These are phyloP conservation scores for Epichloe sylvatica DNA, from an alignment of 2,329 filamentous ascomycete genomes.

Conservation along the genomic window DNA sequence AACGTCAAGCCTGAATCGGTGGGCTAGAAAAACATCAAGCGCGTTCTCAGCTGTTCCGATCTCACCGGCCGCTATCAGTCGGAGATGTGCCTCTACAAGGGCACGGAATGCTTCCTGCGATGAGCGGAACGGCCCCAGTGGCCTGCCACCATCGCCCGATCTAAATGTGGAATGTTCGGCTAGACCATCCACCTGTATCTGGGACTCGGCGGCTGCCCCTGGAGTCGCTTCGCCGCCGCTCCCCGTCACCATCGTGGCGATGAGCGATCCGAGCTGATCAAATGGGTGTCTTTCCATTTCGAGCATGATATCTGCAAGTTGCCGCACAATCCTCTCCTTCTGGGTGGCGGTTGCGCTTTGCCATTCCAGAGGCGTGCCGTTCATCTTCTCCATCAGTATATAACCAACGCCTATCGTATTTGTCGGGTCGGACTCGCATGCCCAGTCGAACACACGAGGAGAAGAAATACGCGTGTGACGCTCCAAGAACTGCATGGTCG, in stretches of 20 bases:
- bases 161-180: neutral
- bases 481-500: slow-evolving; percentile 13
- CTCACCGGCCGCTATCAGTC: slow-evolving; percentile 10
- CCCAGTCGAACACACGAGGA: slow-evolving; percentile 21
- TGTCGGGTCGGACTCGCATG: slow-evolving; percentile 15
- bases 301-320: slow-evolving; percentile 18
- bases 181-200: neutral
- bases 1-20: neutral
- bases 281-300: slow-evolving; percentile 21
- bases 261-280: slow-evolving; percentile 14
- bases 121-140: slow-evolving; percentile 13
- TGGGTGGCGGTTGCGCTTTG: slow-evolving; percentile 13
- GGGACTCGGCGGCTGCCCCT: neutral
- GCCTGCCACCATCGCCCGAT: slow-evolving; percentile 1
- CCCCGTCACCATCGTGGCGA: neutral
- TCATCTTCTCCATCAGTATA: slow-evolving; percentile 28
- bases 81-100: slow-evolving; percentile 11
- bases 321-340: slow-evolving; percentile 17
- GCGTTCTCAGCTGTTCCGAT: neutral
- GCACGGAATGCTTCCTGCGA: slow-evolving; percentile 9
- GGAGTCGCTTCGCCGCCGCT: no score
- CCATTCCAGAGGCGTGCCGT: slow-evolving; percentile 22
- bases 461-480: slow-evolving; percentile 16
- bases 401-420: slow-evolving; percentile 24
- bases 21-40: neutral